phyloP scores from a whole-genome alignment of 108 stramenopile genomes.

The Skeletonema grethae region DNA sequence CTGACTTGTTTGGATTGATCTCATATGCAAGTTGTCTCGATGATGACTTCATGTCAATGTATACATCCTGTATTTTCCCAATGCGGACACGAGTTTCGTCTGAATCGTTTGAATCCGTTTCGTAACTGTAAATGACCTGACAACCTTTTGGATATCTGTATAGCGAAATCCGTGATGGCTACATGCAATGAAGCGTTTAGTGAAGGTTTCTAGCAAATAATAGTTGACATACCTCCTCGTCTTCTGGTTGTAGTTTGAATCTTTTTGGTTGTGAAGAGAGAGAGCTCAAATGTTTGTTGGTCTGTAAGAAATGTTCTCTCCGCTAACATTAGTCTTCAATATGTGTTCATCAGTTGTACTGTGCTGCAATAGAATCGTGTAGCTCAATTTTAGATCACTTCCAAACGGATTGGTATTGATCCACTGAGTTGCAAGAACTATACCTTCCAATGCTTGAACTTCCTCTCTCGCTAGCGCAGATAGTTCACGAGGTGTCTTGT shows the following conservation, averaged over 20 bases:
- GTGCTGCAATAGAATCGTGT: background rate
- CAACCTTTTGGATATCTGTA: background rate
- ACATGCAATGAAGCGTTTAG: too few species aligned
- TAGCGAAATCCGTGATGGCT: too few species aligned
- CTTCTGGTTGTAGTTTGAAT: too few species aligned
- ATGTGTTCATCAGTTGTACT: background rate
- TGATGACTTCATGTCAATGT: background rate
- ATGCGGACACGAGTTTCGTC: background rate
- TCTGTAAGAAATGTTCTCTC: background rate
- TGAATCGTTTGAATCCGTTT: background rate
- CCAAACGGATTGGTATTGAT: background rate
- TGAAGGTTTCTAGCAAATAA: too few species aligned
- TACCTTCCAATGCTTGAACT: background rate
- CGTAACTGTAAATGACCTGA: background rate
- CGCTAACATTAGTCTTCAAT: background rate
- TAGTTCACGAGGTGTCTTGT: background rate
- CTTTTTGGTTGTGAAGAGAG: too few species aligned
- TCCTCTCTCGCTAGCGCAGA: background rate
- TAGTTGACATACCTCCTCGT: too few species aligned
- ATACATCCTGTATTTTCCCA: background rate
- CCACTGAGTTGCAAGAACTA: background rate
- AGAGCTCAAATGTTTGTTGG: background rate
- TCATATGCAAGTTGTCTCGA: background rate
- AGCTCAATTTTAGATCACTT: background rate
- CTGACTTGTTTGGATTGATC: background rate